Conservation (phyloP, 331 rosid genomes). For the Rosa hybrid region DNA sequence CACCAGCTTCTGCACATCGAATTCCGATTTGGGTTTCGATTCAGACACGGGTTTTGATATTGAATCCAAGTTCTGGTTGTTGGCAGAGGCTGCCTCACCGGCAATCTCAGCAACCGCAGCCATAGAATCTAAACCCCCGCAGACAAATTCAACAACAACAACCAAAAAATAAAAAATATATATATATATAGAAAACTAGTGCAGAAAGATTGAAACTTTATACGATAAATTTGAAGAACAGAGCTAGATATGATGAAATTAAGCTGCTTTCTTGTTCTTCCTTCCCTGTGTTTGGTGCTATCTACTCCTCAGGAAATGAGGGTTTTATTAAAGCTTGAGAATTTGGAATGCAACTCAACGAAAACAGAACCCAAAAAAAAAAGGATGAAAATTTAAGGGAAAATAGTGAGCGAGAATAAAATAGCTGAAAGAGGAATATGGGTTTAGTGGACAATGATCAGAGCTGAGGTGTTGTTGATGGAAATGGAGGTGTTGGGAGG, state of each 20-base stretch:
- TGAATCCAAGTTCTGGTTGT: slow-evolving; percentile 62
- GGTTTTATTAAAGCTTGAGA: slow-evolving; percentile 36
- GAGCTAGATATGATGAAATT: slow-evolving; percentile 17
- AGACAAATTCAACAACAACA: not conserved
- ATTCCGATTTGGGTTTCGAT: slow-evolving; percentile 67
- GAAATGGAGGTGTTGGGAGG: slow-evolving; percentile 41
- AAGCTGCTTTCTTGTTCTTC: slow-evolving; percentile 20
- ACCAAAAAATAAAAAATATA: too few relatives aligned
- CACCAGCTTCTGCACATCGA: slow-evolving; percentile 85
- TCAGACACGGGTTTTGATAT: slow-evolving; percentile 44
- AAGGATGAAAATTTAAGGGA: not conserved
- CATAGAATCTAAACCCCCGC: slow-evolving; percentile 55
- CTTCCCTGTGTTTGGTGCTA: slow-evolving; percentile 5
- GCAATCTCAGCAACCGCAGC: slow-evolving; percentile 87
- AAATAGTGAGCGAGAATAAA: slow-evolving; percentile 12
- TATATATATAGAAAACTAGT: not conserved
- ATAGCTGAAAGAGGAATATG: slow-evolving; percentile 35
- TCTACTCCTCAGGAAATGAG: slow-evolving; percentile 20
- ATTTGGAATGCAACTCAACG: slow-evolving; percentile 30
- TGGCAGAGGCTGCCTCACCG: slow-evolving; percentile 64
- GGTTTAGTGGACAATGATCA: slow-evolving; percentile 46
- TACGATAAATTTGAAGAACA: not conserved
- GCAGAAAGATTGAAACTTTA: slow-evolving; percentile 20
- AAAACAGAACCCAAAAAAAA: not conserved
- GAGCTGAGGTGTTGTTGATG: slow-evolving; percentile 35